phyloP scores from a whole-genome alignment of 129 eudicot genomes.

The Logfia minima region DNA sequence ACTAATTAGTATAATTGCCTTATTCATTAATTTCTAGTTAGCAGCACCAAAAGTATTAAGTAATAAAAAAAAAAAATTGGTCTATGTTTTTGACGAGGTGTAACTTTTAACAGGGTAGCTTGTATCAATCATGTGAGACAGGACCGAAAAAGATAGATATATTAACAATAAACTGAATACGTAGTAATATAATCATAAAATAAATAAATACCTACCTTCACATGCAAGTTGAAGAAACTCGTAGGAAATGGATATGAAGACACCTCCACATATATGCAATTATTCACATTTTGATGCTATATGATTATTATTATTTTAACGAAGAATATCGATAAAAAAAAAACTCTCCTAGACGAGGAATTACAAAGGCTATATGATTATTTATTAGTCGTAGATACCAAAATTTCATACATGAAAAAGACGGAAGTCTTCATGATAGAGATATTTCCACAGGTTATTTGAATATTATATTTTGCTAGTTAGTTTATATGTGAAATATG shows the following conservation, averaged over 20 bases:
- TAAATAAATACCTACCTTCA: slow-evolving; percentile 26
- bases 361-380: too few species aligned
- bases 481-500: too few species aligned
- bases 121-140: neutral
- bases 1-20: neutral
- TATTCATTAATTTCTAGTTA: too few species aligned
- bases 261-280: slow-evolving; percentile 26
- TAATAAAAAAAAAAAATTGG: neutral
- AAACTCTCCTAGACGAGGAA: too few species aligned
- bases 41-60: neutral
- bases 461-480: too few species aligned
- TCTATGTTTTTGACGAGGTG: neutral
- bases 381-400: neutral
- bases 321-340: too few species aligned
- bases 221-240: slow-evolving; percentile 27
- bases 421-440: neutral
- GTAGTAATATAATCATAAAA: too few species aligned
- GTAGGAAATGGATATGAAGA: slow-evolving; percentile 20
- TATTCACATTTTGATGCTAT: slow-evolving; percentile 13
- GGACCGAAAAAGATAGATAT: neutral
- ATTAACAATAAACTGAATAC: too few species aligned
- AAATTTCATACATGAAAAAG: slow-evolving; percentile 26
- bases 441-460: neutral
- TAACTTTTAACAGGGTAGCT: too few species aligned
- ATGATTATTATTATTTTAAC: too few species aligned